Base-by-base conservation (phyloP, 2,329 filamentous ascomycete species). In the Aotearoamyces nothofagi region DNA sequence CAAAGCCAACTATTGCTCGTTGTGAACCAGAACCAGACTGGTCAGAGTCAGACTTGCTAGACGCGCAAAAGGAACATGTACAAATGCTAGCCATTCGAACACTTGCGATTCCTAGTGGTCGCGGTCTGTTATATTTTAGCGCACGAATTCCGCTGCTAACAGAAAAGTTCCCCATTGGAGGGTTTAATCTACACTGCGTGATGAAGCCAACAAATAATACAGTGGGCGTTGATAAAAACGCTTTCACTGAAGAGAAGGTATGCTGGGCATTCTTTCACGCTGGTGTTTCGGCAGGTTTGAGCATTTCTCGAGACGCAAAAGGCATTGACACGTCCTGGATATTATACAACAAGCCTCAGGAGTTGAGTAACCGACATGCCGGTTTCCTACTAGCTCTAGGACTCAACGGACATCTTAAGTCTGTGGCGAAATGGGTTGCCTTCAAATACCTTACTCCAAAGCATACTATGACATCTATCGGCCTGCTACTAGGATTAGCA, bases 381-480 rank as follows among this genome's bases (percentile, higher is more conserved):
- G 90, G 90, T 0, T 90, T 98, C 38, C 57, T 98, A 24, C 63
- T 98, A 1, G 90, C 84, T 4, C 63, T 98, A 4, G 90, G 90
- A 3, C 60, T 98, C 14, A 94, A 94, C 43, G 92, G 90, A 0
- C 92, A 98, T 54, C 60, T 98, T n/a, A 90, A 82, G 42, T 78
- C 74, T 5, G 69, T 98, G 15, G 90, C 90, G 3, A 96, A 96
- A 57, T 98, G 90, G 87, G 78, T 98, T 24, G 87, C 86, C 6
- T 98, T 96, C 66, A 96, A 94, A 48, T 98, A 98, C 42, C 61
- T 98, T n/a, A 98, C 90, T 0, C 87, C 90, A 2, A 98, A 98
- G 47, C 92, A 98, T 52, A 92, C 86, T 15, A 98, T 98, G 90
- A 96, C 90, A 14, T 96, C 90, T 1, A 87, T 98, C 31, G 90